Percentiles rank a stretch among this genome's conserved stretches.
phyloP scores from a whole-genome alignment of 2,329 filamentous ascomycete species.

The Aspergillus sp. region DNA sequence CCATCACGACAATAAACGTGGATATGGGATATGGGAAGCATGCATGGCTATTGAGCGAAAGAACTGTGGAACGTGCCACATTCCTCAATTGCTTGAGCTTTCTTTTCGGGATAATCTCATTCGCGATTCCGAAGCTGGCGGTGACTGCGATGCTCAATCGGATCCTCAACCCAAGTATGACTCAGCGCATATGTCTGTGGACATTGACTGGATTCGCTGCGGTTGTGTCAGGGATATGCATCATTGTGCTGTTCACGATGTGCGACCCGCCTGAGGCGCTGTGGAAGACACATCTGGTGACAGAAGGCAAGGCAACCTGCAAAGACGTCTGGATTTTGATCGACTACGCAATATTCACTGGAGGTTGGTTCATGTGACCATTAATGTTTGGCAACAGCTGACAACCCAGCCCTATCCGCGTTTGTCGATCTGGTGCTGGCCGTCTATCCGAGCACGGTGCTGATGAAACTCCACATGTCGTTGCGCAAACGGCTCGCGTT shows the following conservation, averaged over 20 bases:
- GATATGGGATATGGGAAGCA: constrained; percentile 46
- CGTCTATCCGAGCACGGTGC: constrained; percentile 34
- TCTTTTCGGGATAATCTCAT: constrained; percentile 32
- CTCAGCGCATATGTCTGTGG: constrained; percentile 27
- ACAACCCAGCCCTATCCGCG: constrained; percentile 29
- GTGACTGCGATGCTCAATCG: constrained; percentile 31
- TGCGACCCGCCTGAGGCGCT: constrained; percentile 44
- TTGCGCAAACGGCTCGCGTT: constrained; percentile 33
- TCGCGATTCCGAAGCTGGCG: constrained; percentile 33
- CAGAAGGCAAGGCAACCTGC: constrained; percentile 37
- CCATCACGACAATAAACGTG: constrained; percentile 39
- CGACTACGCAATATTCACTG: constrained; percentile 44
- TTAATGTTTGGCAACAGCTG: not conserved
- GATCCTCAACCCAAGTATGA: constrained; percentile 28
- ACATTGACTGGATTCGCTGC: constrained; percentile 33
- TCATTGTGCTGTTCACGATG: constrained; percentile 47
- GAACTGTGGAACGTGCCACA: constrained; percentile 31
- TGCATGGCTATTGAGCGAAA: constrained; percentile 31
- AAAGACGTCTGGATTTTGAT: constrained; percentile 37
- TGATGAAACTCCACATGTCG: constrained; percentile 37
- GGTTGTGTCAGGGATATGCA: constrained; percentile 36
- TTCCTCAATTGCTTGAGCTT: constrained; percentile 32
- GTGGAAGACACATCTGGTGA: constrained; percentile 39
- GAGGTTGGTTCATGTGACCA: constrained; percentile 29
- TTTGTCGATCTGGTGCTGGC: constrained; percentile 38